Evolutionary conservation across 176 grass and related monocot species (phyloP).

Genomic region (Zoysia pacifica): DNA sequence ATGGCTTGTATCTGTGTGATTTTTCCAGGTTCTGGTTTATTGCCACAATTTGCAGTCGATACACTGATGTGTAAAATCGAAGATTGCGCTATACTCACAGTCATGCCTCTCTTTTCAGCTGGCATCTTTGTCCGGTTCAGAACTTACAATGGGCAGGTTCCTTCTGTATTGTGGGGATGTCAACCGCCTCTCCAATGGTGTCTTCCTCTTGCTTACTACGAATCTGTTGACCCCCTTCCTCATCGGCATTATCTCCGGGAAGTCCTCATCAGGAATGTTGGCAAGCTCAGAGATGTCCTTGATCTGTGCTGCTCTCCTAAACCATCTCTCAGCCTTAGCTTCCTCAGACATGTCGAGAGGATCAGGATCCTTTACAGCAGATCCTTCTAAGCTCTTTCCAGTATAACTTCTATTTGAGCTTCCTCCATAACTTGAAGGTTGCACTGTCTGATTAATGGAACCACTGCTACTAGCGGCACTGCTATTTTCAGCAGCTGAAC

Average conservation of each 20-base stretch:
- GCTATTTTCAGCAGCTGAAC: slow-evolving; percentile 32
- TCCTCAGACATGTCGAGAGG: slow-evolving; percentile 98
- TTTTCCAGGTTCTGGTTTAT: slow-evolving; percentile 19
- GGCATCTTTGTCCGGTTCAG: slow-evolving; percentile 65
- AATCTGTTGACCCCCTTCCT: slow-evolving; percentile 96
- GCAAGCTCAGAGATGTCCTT: slow-evolving; percentile 91
- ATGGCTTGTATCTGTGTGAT: neutral
- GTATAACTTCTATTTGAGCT: slow-evolving; percentile 43
- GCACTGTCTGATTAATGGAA: slow-evolving; percentile 29
- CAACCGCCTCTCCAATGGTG: slow-evolving; percentile 84
- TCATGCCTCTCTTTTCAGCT: slow-evolving; percentile 35
- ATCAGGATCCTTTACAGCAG: slow-evolving; percentile 76
- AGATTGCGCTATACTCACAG: neutral
- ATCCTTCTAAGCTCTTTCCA: slow-evolving; percentile 86
- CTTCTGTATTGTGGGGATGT: slow-evolving; percentile 77
- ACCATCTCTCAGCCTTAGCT: slow-evolving; percentile 97
- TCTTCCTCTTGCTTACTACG: slow-evolving; percentile 96
- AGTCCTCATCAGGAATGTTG: slow-evolving; percentile 92
- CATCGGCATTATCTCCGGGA: slow-evolving; percentile 98
- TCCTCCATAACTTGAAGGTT: slow-evolving; percentile 32
- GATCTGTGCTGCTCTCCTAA: slow-evolving; percentile 87
- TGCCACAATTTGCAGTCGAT: slow-evolving; percentile 13
- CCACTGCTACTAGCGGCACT: neutral
- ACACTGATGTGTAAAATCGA: slow-evolving; percentile 2
- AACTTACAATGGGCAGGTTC: slow-evolving; percentile 68